Conservation (phyloP, 371 early-diverging fungal genomes). For the Cokeromyces recurvatus region DNA sequence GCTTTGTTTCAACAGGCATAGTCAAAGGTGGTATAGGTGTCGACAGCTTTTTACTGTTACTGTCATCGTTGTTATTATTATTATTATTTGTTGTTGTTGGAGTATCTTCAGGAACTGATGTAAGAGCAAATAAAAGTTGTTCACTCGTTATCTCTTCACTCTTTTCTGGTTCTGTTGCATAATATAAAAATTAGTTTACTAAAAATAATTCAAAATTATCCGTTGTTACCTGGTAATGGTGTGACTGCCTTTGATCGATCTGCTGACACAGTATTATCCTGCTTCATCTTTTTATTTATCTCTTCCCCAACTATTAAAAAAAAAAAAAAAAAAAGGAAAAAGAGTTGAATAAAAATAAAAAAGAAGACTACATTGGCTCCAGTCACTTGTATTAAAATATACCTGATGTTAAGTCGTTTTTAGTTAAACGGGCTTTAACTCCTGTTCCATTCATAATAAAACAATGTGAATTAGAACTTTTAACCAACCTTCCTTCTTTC, state of each 20-base stretch:
- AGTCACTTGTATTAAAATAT: too few relatives aligned
- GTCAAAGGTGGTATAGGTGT: too few relatives aligned
- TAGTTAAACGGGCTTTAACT: too few relatives aligned
- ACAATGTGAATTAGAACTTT: too few relatives aligned
- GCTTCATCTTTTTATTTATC: neutral
- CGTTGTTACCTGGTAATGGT: constrained; percentile 1
- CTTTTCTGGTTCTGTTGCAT: neutral
- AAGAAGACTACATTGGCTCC: too few relatives aligned
- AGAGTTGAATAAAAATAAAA: too few relatives aligned
- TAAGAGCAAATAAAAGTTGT: constrained; percentile 31
- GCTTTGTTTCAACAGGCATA: neutral
- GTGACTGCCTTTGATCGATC: constrained; percentile 12
- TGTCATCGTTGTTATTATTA: neutral
- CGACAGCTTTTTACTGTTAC: neutral
- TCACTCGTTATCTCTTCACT: constrained; percentile 28
- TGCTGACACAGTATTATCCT: constrained; percentile 9
- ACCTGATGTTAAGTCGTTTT: too few relatives aligned
- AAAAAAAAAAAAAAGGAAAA: too few relatives aligned
- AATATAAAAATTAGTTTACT: too few relatives aligned
- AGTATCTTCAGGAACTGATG: constrained; percentile 15
- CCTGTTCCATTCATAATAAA: too few relatives aligned
- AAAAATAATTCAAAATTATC: too few relatives aligned
- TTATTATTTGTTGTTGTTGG: neutral
- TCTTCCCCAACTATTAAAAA: neutral
- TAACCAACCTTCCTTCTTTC: too few relatives aligned